Evolutionary conservation across 257 asterid genomes (phyloP), one percentile per base, ranked within the genome.

Genomic region (Forsythia viridissima): DNA sequence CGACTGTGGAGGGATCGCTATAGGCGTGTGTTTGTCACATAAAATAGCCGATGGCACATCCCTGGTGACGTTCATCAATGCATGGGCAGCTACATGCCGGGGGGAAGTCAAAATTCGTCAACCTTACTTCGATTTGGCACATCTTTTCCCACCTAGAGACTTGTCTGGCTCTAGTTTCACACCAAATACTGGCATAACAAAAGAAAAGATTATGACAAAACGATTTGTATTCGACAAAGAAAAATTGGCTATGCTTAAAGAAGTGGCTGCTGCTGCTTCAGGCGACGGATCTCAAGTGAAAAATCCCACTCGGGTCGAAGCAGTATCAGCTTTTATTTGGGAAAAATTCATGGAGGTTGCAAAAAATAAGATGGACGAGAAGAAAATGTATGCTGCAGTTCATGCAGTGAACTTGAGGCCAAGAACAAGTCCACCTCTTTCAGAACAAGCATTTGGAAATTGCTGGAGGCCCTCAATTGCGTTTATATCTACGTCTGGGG

Each of bases 241-340:
- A 76, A 83, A 75, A 51, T 5, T 91, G 42, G 79, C 42, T 2
- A 76, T 34, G 4, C 80, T 88, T 0, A 84, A 83, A 46, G 61
- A 67, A 43, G 44, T 51, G 15, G 38, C 82, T 76, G 46, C 44
- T 3, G 83, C 80, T 37, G 44, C 75, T 15, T 20, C 75, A 0
- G 36, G 80, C 5, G n/a, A 52, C 11, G 79, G 63, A 73, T 81
- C 81, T 1, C 24, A 13, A 1, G 63, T 77, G 51, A 76, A 74
- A 11, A 73, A 82, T 73, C 91, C 90, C 2, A 89, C 89, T 6
- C 76, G 91, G 1, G 89, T 91, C 13, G 96, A 89, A 76, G 84
- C 82, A 9, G 86, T 89, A 11, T 81, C 91, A 0, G 80, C 87
- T 5, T 87, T 80, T 21, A 40, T 91, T n/a, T 89, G 90, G 91